Conservation (phyloP, 768 basidiomycete species). For the Erythrobasidium yunnanense region DNA sequence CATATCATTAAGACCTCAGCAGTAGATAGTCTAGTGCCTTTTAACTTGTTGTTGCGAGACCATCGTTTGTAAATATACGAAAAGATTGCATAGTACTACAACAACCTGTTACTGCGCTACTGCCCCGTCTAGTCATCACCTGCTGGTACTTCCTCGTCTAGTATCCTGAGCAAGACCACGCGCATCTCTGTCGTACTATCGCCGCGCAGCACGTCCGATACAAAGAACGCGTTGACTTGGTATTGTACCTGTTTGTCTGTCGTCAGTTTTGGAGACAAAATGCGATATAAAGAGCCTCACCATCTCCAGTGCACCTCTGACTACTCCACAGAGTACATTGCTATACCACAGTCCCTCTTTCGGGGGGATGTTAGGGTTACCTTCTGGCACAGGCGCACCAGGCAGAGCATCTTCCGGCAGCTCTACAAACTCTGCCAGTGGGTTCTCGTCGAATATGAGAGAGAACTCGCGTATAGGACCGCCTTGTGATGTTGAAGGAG, state of each 20-base stretch:
- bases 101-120: background rate
- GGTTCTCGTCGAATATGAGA: constrained; percentile 87
- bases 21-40: no score
- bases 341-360: constrained; percentile 91
- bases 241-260: constrained; percentile 66
- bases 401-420: constrained; percentile 74
- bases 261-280: background rate
- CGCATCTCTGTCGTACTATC: constrained; percentile 90
- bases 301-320: constrained; percentile 92
- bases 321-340: constrained; percentile 86
- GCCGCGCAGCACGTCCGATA: constrained; percentile 80
- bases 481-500: constrained; percentile 44
- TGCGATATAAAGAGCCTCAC: constrained; percentile 47
- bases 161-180: constrained; percentile 74
- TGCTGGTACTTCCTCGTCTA: constrained; percentile 66
- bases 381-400: background rate
- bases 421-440: constrained; percentile 91
- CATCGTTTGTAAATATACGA: background rate
- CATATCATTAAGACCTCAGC: no score
- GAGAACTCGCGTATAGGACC: constrained; percentile 50
- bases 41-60: background rate
- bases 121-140: constrained; percentile 32
- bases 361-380: background rate
- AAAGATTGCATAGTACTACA: background rate
- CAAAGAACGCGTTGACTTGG: constrained; percentile 78